These are phyloP conservation scores for Thielaviopsis cerberus DNA, from an alignment of 2,329 filamentous ascomycete genomes.

Conservation along the genomic window DNA sequence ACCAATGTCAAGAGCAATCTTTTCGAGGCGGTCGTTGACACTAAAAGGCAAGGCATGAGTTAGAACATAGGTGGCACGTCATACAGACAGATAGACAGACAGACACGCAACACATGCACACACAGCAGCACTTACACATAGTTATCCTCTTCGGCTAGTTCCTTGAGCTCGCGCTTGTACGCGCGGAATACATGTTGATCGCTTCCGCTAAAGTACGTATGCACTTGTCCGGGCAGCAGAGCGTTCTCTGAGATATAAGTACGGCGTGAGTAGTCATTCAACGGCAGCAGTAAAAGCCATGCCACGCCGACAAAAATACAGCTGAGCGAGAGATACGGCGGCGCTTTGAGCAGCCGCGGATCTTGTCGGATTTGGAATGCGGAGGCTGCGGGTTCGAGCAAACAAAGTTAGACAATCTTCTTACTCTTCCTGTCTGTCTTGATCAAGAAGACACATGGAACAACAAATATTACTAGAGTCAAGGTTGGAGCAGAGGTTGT, in stretches of 20 bases:
- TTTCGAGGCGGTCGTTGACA: constrained; percentile 52
- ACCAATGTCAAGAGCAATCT: constrained; percentile 59
- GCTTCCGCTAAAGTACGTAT: constrained; percentile 92
- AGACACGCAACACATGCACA: neutral
- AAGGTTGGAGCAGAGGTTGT: neutral
- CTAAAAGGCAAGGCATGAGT: constrained; percentile 17
- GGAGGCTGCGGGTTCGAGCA: constrained; percentile 25
- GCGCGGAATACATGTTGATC: constrained; percentile 89
- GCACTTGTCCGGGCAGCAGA: constrained; percentile 82
- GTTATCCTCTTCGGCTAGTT: constrained; percentile 34
- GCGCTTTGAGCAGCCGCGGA: constrained; percentile 62
- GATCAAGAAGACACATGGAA: neutral
- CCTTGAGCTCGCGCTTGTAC: constrained; percentile 67
- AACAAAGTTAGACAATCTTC: neutral
- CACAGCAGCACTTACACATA: constrained; percentile 25
- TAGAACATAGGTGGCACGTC: neutral
- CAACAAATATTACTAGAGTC: neutral
- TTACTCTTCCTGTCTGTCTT: neutral
- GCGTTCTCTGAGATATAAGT: constrained; percentile 98
- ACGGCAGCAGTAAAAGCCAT: constrained; percentile 77
- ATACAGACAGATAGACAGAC: neutral
- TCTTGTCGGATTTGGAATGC: constrained; percentile 58
- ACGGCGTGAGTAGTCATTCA: constrained; percentile 74
- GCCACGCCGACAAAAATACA: constrained; percentile 70
- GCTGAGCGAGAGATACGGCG: constrained; percentile 70